Conservation (phyloP, 345 rosid genomes). For the Anastatica hierochuntica region DNA sequence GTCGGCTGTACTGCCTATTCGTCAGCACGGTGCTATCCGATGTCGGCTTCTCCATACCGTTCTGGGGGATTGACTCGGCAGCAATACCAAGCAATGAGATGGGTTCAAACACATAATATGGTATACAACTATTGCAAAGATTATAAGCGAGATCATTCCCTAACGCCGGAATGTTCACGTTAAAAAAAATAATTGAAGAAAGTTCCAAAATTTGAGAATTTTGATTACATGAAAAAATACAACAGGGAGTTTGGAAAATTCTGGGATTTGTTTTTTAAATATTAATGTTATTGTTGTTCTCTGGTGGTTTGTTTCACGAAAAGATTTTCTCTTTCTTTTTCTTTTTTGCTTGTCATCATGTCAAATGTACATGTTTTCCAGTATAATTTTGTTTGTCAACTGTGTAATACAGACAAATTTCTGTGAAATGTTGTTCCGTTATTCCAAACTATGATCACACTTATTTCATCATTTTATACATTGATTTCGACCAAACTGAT, state of each 20-base stretch:
- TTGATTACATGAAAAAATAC: neutral
- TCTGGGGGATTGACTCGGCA: conserved; percentile 61
- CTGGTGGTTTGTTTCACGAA: conserved; percentile 8
- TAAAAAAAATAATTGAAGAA: neutral
- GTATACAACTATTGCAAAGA: conserved; percentile 77
- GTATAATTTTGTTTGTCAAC: neutral
- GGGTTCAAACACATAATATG: conserved; percentile 63
- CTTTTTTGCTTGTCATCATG: neutral
- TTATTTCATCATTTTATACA: neutral
- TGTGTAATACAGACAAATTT: neutral
- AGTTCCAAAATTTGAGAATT: neutral
- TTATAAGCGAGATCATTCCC: conserved; percentile 62
- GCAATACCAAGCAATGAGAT: conserved; percentile 63
- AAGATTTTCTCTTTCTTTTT: neutral
- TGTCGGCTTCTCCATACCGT: conserved; percentile 60
- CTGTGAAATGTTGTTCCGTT: neutral
- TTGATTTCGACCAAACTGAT: neutral
- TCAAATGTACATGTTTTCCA: conserved; percentile 10
- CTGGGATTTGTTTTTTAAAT: neutral
- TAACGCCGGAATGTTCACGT: conserved; percentile 76
- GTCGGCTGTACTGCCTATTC: conserved; percentile 77
- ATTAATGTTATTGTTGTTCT: neutral
- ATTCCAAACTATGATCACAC: neutral
- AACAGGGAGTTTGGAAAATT: neutral
- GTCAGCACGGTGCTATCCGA: conserved; percentile 42